Conservation (phyloP, 768 basidiomycete species). For the Suillus discolor region DNA sequence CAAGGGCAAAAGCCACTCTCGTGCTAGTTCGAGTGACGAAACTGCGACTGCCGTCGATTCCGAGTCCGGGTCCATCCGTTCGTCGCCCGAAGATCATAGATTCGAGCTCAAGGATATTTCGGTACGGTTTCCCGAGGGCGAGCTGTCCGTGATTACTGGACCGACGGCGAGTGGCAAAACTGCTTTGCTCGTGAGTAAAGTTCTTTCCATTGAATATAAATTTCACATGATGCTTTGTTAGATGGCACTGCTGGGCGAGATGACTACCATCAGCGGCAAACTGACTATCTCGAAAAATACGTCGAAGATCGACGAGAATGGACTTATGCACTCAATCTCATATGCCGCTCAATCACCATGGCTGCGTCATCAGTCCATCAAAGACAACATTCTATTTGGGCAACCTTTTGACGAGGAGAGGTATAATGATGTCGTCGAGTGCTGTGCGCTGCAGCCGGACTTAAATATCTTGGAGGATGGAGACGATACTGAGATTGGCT, state of each 20-base stretch:
- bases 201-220: background rate
- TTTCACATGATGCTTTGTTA: slow-evolving; percentile 10
- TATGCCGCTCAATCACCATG: slow-evolving; percentile 77
- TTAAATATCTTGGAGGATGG: slow-evolving; percentile 86
- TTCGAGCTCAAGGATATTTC: slow-evolving; percentile 48
- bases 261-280: slow-evolving; percentile 38
- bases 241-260: slow-evolving; percentile 42
- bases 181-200: slow-evolving; percentile 40
- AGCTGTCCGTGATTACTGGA: slow-evolving; percentile 48
- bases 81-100: slow-evolving; percentile 28
- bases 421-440: slow-evolving; percentile 77
- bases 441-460: slow-evolving; percentile 82
- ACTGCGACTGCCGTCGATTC: slow-evolving; percentile 17
- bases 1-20: slow-evolving; percentile 17
- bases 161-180: slow-evolving; percentile 55
- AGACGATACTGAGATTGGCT: slow-evolving; percentile 83
- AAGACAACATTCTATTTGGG: slow-evolving; percentile 82
- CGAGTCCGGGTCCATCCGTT: slow-evolving; percentile 16
- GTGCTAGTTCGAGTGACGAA: slow-evolving; percentile 11
- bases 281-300: slow-evolving; percentile 48
- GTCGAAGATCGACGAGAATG: slow-evolving; percentile 58
- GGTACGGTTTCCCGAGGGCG: slow-evolving; percentile 48
- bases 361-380: slow-evolving; percentile 73
- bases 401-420: slow-evolving; percentile 68
- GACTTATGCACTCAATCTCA: slow-evolving; percentile 63